These are phyloP conservation scores for Trametes hirsuta DNA, from an alignment of 1,284 basidiomycete species.

Conservation along the genomic window DNA sequence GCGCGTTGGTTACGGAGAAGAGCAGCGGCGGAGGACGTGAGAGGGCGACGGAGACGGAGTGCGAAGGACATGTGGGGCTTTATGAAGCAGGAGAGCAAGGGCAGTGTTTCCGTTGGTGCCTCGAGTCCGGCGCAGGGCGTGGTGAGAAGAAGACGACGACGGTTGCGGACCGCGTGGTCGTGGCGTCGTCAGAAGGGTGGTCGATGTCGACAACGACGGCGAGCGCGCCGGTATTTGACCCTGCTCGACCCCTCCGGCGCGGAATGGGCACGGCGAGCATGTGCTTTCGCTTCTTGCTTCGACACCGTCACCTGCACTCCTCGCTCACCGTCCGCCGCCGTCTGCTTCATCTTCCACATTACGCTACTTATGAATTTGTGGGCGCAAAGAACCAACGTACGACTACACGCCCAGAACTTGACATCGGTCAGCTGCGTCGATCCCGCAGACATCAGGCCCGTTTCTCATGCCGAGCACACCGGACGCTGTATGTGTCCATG, in stretches of 20 bases:
- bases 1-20: constrained; percentile 17
- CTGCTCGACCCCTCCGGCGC: neutral
- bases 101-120: neutral
- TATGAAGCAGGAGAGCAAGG: neutral
- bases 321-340: neutral
- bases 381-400: too few species aligned
- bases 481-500: too few species aligned
- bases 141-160: constrained; percentile 1
- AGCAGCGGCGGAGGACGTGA: constrained; percentile 14
- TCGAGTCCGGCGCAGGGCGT: neutral
- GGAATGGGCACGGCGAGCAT: neutral
- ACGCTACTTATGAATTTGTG: too few species aligned
- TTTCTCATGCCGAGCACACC: too few species aligned
- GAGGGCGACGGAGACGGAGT: constrained; percentile 16
- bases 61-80: constrained; percentile 6
- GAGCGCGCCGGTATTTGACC: neutral
- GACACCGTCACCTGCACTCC: neutral
- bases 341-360: neutral
- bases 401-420: too few species aligned
- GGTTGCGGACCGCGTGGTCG: neutral
- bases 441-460: too few species aligned
- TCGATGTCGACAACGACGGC: constrained; percentile 2
- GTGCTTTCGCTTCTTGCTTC: neutral
- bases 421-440: too few species aligned
- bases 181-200: neutral